Evolutionary conservation across 2,329 filamentous ascomycete species (phyloP), one percentile per base, ranked within the genome.

Genomic region (Aureobasidium sp.): DNA sequence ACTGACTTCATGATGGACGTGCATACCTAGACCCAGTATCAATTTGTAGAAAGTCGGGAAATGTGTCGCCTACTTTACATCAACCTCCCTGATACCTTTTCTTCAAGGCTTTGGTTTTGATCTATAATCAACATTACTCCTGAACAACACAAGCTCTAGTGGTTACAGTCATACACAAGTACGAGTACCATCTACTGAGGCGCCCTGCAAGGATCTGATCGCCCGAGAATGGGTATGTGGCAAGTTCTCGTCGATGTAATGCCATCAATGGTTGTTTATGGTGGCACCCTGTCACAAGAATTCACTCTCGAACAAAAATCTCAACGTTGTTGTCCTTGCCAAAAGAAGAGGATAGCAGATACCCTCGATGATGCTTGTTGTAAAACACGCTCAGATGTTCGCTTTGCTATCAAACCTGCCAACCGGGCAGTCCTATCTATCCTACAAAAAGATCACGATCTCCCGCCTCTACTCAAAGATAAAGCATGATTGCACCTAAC

Each of bases 401-500:
- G 49, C 49, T 53, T 23, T 29, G 49, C 49, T 53, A 40, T 19
- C 21, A 38, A 40, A 38, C 49, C 49, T 53, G 49, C 49, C 49
- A 40, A 53, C 17, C 6, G 19, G 23, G 51, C 37, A 55, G 51
- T 33, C n/a, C 51, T 43, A 55, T 55, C 51, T 55, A 55, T 43
- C 37, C 51, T 55, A 55, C 51, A 55, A 55, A 29, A 53, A 23
- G n/a, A 55, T 55, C 37, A 40, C 9, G 27, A 33, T 21, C 29
- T 40, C 33, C 25, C 1, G 23, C 38, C n/a, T 23, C 33, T 42
- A 4, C 8, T 19, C 13, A 31, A 17, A 11, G 8, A n/a, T 19
- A 11, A 25, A 27, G 15, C 3, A 54, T 19, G 25, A 10, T 31
- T 37, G n/a, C 17, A 23, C 70, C 66, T 80, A 96, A 60, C 93